Conservation (phyloP, 2,329 filamentous ascomycete genomes). For the Zymoseptoria ardabiliae region DNA sequence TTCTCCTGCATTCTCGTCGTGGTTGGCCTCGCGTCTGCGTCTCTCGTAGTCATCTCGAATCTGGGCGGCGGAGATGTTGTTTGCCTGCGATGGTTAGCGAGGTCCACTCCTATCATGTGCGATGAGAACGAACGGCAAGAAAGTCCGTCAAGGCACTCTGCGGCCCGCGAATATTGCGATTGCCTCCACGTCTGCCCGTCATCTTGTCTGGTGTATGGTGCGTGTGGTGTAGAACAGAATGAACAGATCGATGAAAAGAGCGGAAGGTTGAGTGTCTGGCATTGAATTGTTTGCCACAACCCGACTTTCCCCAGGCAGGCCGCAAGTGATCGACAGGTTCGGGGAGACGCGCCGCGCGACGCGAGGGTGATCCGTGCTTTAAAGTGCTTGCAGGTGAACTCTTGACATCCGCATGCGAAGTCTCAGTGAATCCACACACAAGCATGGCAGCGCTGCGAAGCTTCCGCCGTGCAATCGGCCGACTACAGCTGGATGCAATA, state of each 20-base stretch:
- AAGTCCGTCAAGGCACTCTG: conserved; percentile 64
- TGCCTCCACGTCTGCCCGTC: conserved; percentile 32
- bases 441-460: neutral
- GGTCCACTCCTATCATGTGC: neutral
- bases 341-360: neutral
- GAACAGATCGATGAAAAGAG: neutral
- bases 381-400: neutral
- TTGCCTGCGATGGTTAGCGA: conserved; percentile 42
- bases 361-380: neutral
- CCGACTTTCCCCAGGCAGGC: neutral
- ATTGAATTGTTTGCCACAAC: neutral
- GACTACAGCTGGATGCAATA: neutral
- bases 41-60: conserved; percentile 54
- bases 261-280: neutral
- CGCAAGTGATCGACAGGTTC: neutral
- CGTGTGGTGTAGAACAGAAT: neutral
- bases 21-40: conserved; percentile 44
- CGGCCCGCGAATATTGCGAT: conserved; percentile 48
- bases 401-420: neutral
- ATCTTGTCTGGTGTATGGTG: conserved; percentile 15
- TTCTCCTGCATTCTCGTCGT: conserved; percentile 32
- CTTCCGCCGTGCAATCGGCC: neutral
- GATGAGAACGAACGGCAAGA: conserved; percentile 46
- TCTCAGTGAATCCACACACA: too few species aligned
- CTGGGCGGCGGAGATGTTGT: conserved; percentile 63